These are phyloP conservation scores for Stagonosporopsis chrysanthemi DNA, from an alignment of 2,329 filamentous ascomycete genomes.

Conservation along the genomic window DNA sequence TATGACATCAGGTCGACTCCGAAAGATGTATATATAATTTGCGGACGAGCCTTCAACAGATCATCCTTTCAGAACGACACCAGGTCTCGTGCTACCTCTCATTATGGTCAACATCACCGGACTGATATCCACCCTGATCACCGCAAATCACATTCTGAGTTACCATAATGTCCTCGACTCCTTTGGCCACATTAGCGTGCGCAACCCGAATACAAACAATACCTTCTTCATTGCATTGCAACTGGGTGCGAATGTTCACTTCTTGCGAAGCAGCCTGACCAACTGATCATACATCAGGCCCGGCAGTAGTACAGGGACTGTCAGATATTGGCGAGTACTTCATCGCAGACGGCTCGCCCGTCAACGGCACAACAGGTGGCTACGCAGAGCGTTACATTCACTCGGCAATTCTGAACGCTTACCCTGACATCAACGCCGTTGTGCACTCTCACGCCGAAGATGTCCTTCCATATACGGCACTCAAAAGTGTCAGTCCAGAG, in stretches of 20 bases:
- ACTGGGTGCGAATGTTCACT: slow-evolving; percentile 9
- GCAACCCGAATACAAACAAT: slow-evolving; percentile 54
- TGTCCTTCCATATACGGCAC: slow-evolving; percentile 44
- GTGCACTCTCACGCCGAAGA: slow-evolving; percentile 50
- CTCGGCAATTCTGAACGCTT: slow-evolving; percentile 46
- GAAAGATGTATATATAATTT: not conserved
- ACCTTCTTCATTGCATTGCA: slow-evolving; percentile 52
- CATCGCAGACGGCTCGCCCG: slow-evolving; percentile 41
- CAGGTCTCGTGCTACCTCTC: not conserved
- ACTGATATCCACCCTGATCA: slow-evolving; percentile 46
- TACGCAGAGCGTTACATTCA: slow-evolving; percentile 54
- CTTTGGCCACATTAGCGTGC: slow-evolving; percentile 61
- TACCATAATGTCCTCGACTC: slow-evolving; percentile 59
- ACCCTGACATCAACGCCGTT: slow-evolving; percentile 47
- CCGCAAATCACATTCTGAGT: slow-evolving; percentile 59
- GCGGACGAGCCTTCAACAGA: not conserved
- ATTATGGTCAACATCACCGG: slow-evolving; percentile 38
- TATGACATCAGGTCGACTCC: not conserved
- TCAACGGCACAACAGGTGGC: slow-evolving; percentile 27
- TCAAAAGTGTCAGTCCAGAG: slow-evolving; percentile 25
- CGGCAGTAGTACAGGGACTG: slow-evolving; percentile 45
- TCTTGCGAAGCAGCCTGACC: not conserved
- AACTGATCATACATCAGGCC: slow-evolving; percentile 12
- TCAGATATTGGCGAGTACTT: slow-evolving; percentile 51
- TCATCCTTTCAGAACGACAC: not conserved